Conservation (phyloP, 2,329 filamentous ascomycete genomes). For the Diaporthe citriasiana region DNA sequence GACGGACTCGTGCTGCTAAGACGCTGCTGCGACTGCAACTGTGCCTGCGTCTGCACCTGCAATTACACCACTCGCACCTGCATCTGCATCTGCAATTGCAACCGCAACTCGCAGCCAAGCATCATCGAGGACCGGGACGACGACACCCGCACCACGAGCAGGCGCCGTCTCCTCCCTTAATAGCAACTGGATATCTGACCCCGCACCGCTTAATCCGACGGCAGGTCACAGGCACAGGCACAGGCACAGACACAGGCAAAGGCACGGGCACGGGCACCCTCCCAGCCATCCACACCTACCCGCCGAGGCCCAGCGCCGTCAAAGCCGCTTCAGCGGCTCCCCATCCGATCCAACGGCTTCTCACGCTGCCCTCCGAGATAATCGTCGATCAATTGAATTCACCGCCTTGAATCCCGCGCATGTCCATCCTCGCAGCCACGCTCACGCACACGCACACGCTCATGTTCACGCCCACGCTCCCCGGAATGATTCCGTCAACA, state of each 20-base stretch:
- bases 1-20: constrained; percentile 21
- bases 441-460: constrained; percentile 26
- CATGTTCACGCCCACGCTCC: constrained; percentile 15
- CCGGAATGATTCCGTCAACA: constrained; percentile 29
- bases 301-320: constrained; percentile 45
- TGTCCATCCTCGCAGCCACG: constrained; percentile 18
- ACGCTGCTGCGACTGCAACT: constrained; percentile 21
- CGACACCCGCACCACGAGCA: constrained; percentile 13
- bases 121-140: constrained; percentile 12
- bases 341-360: constrained; percentile 63
- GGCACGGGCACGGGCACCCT: constrained; percentile 7
- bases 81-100: constrained; percentile 8
- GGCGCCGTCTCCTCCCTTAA: constrained; percentile 4
- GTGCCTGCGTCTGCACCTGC: not conserved
- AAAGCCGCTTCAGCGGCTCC: constrained; percentile 62
- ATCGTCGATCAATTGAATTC: constrained; percentile 42
- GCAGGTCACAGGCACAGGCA: constrained; percentile 15
- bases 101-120: constrained; percentile 17
- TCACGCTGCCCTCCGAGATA: constrained; percentile 52
- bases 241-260: not conserved
- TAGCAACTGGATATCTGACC: constrained; percentile 12
- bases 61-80: not conserved
- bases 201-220: constrained; percentile 16
- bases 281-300: constrained; percentile 13
- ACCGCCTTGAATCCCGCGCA: constrained; percentile 31